Evolutionary conservation across 306 rosid genomes (phyloP).

Genomic region (Benincasa hispida): DNA sequence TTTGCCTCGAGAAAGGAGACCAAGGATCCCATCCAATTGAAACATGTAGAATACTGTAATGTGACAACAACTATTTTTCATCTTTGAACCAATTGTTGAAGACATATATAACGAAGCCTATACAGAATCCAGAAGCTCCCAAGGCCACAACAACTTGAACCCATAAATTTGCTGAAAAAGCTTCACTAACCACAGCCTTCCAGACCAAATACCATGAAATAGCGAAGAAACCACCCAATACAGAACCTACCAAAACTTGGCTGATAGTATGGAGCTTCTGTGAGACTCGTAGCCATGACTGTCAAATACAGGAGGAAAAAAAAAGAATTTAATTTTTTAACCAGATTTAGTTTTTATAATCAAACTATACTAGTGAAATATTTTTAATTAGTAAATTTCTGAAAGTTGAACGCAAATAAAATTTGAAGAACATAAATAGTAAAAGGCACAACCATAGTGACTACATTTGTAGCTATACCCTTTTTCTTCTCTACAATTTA

Average conservation of each 20-base stretch:
- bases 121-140: slow-evolving; percentile 46
- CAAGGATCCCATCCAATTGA: neutral
- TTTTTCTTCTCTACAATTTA: neutral
- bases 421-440: neutral
- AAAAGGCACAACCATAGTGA: neutral
- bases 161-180: slow-evolving; percentile 39
- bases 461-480: neutral
- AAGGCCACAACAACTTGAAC: slow-evolving; percentile 34
- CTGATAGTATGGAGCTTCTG: slow-evolving; percentile 57
- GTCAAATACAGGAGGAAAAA: slow-evolving; percentile 14
- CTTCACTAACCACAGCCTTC: slow-evolving; percentile 38
- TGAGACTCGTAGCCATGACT: slow-evolving; percentile 81
- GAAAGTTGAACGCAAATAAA: neutral
- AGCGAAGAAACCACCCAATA: slow-evolving; percentile 38
- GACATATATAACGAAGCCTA: slow-evolving; percentile 37
- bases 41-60: neutral
- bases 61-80: slow-evolving; percentile 14
- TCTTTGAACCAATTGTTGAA: slow-evolving; percentile 48
- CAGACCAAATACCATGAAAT: slow-evolving; percentile 58
- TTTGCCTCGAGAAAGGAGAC: neutral
- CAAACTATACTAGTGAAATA: too few species aligned
- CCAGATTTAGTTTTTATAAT: neutral
- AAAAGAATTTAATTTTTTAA: neutral
- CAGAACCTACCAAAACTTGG: slow-evolving; percentile 77
- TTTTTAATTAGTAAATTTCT: too few species aligned